phyloP scores from a whole-genome alignment of 2,329 filamentous ascomycete species.

The Decorospora gaudefroyi region DNA sequence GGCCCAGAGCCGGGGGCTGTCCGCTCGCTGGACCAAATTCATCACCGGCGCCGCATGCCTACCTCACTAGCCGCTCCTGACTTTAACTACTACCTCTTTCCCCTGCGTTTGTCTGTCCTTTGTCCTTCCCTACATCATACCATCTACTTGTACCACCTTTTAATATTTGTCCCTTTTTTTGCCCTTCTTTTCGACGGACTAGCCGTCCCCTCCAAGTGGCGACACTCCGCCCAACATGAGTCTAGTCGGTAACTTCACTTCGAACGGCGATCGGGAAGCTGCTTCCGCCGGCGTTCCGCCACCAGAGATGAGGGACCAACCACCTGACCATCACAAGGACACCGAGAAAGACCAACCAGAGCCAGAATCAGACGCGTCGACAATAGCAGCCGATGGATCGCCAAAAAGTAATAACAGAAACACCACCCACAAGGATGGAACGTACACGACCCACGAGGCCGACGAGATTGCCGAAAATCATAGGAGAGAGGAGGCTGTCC shows the following conservation, averaged over 20 bases:
- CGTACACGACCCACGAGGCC: conserved; percentile 29
- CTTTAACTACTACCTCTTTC: conserved; percentile 22
- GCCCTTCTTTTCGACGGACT: conserved; percentile 2
- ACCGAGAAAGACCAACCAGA: conserved; percentile 16
- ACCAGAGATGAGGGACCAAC: conserved; percentile 35
- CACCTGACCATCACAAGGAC: conserved; percentile 20
- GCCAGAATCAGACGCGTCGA: conserved; percentile 41
- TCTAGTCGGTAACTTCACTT: conserved; percentile 51
- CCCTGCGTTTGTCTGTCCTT: conserved; percentile 10
- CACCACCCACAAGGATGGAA: conserved; percentile 24
- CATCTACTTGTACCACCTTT: conserved; percentile 15
- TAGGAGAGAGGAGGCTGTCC: conserved; percentile 46
- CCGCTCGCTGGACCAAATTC: conserved; percentile 21
- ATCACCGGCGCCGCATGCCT: conserved; percentile 19
- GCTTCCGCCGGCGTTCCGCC: conserved; percentile 44
- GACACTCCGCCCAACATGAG: conserved; percentile 44
- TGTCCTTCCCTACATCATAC: too few species aligned
- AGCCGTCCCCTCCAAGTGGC: conserved; percentile 13
- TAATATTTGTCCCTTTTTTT: conserved; percentile 19
- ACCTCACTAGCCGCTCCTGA: conserved; percentile 23
- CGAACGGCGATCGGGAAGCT: conserved; percentile 50
- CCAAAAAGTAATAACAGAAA: conserved; percentile 26
- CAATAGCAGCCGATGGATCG: conserved; percentile 37
- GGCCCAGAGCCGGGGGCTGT: conserved; percentile 28
- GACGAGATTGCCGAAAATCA: conserved; percentile 26